These are phyloP conservation scores for Euphorbia celastroides DNA, from an alignment of 441 rosid genomes.

Conservation along the genomic window DNA sequence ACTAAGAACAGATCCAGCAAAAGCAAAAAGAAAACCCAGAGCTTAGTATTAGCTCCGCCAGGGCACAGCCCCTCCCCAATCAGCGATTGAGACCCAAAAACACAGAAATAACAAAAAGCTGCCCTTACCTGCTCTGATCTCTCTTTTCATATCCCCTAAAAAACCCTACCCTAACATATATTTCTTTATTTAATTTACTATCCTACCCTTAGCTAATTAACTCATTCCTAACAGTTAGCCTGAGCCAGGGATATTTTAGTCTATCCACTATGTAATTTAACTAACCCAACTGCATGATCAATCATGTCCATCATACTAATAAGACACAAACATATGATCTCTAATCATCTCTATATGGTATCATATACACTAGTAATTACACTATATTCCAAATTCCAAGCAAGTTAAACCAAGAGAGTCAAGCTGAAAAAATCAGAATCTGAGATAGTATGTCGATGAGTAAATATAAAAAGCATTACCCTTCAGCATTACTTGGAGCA, in stretches of 20 bases:
- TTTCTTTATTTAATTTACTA: too few relatives aligned
- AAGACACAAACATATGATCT: not conserved
- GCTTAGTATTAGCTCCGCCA: too few relatives aligned
- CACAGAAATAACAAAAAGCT: too few relatives aligned
- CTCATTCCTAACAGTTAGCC: too few relatives aligned
- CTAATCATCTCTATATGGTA: not conserved
- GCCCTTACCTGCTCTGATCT: too few relatives aligned
- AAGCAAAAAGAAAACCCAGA: too few relatives aligned
- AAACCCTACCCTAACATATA: too few relatives aligned
- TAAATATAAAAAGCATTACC: conserved; percentile 37
- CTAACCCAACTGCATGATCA: not conserved
- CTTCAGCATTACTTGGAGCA: conserved; percentile 59
- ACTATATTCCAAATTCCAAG: conserved; percentile 1
- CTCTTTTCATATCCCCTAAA: too few relatives aligned
- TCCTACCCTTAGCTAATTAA: too few relatives aligned
- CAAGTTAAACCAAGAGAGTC: not conserved
- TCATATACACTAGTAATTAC: not conserved
- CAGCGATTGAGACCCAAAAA: too few relatives aligned
- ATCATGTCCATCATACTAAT: not conserved
- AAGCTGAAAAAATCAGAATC: not conserved
- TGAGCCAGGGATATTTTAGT: not conserved
- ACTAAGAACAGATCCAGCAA: too few relatives aligned
- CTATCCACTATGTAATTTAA: not conserved
- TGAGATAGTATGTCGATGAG: not conserved
- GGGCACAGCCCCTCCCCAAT: too few relatives aligned